Percentiles rank a stretch among this genome's conserved stretches.
phyloP scores from a whole-genome alignment of 2,329 filamentous ascomycete genomes.

The Botryotinia narcissicola region DNA sequence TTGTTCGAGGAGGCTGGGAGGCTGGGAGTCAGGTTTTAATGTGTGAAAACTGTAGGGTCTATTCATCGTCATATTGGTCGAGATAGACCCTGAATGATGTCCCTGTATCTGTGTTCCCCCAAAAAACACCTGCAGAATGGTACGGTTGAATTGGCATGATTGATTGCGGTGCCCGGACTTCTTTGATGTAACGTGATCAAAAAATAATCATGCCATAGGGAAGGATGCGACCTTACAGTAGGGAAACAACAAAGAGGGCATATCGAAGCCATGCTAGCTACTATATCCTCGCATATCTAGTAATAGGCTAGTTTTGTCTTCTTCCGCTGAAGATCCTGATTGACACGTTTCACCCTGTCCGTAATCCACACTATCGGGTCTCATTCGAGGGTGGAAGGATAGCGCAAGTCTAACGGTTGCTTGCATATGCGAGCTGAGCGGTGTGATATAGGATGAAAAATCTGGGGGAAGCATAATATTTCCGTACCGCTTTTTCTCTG shows the following conservation, averaged over 20 bases:
- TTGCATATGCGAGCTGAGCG: slow-evolving; percentile 19
- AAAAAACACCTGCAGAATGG: background rate
- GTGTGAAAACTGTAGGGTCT: background rate
- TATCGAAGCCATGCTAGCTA: slow-evolving; percentile 14
- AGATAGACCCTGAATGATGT: background rate
- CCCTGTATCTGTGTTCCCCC: background rate
- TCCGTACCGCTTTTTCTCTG: background rate
- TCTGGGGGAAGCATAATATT: background rate
- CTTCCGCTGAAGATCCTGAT: slow-evolving; percentile 28
- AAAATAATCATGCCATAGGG: background rate
- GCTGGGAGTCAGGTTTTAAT: slow-evolving; percentile 2
- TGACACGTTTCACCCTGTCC: slow-evolving; percentile 29
- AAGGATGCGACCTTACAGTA: background rate
- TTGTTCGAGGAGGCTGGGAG: slow-evolving; percentile 19
- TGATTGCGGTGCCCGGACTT: background rate
- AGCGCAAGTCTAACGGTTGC: slow-evolving; percentile 11
- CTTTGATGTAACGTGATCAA: slow-evolving; percentile 6
- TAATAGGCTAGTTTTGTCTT: slow-evolving; percentile 22
- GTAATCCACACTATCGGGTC: slow-evolving; percentile 27
- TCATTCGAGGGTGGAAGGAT: slow-evolving; percentile 15
- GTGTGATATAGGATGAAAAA: slow-evolving; percentile 12
- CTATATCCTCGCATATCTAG: slow-evolving; percentile 25
- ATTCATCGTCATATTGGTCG: background rate
- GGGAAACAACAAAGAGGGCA: background rate
- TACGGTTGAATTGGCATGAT: background rate